These are phyloP conservation scores for Mitragyna speciosa DNA, from an alignment of 257 asterid genomes.

Conservation along the genomic window DNA sequence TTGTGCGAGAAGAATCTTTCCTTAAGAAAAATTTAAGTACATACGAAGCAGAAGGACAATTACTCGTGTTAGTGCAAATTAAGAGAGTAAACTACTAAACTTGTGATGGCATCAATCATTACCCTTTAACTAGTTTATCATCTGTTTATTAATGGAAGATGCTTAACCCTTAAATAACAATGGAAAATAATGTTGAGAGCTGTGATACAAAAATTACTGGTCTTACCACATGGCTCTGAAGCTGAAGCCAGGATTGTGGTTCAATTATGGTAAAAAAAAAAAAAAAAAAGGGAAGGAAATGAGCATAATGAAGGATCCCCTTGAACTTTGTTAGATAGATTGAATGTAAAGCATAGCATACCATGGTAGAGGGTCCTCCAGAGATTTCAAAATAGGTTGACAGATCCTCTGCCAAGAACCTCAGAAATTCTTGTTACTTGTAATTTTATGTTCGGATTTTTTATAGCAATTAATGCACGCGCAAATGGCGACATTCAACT, in stretches of 20 bases:
- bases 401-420: background rate
- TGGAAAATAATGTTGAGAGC: too few species aligned
- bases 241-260: background rate
- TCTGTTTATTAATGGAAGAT: background rate
- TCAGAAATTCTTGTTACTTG: background rate
- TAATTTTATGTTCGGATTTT: background rate
- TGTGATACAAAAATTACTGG: background rate
- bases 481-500: constrained; percentile 5
- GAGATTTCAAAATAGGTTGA: background rate
- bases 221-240: background rate
- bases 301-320: background rate
- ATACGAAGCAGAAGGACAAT: background rate
- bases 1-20: background rate
- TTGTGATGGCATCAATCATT: background rate
- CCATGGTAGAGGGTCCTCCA: background rate
- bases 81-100: background rate
- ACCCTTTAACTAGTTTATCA: background rate
- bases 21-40: background rate
- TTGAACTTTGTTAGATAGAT: background rate
- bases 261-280: too few species aligned
- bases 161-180: too few species aligned
- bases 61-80: background rate
- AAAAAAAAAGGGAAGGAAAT: background rate
- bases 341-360: background rate
- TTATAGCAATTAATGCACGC: constrained; percentile 2